Base-by-base conservation (phyloP, 2,329 filamentous ascomycete genomes). In the Aspergillus jensenii region DNA sequence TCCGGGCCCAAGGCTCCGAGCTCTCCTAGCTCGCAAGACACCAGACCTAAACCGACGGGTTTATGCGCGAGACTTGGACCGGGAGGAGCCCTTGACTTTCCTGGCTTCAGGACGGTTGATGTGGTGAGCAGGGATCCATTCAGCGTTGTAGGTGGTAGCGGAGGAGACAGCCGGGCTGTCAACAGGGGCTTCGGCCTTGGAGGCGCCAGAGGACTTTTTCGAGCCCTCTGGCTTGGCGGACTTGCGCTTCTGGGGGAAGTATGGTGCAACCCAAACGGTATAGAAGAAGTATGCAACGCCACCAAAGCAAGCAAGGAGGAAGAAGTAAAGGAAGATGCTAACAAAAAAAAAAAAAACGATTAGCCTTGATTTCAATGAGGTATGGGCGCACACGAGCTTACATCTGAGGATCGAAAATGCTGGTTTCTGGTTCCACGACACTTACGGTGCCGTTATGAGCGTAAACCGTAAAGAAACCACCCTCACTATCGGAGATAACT, bases 281-380 rank as follows among this genome's bases (percentile, higher is more conserved):
- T 99, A 99, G 80, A 97, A 91, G 78, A 96, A 96, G 86, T 93
- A 97, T 74, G 89, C 85, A 54, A 88, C 91, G 62, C 90, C 92
- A 64, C 79, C 86, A 74, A 96, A 96, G 62, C 83, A 85, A 61
- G 84, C 87, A 54, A 88, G 82, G 68, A 99, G 89, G 82, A 98
- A 88, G 74, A 96, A 83, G 82, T 98, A 98, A 62, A 99, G 87
- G 87, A 99, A 99, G 80, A 98, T 91, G 74, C 95, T 98, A 62
- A 15, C 37, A 23, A 3, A 14, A 44, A 23, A 4, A 14, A 43
- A 11, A 31, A n/a, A 43, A 11, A 31, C 14, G 2, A 45, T 59
- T 33, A 59, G 62, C 56, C 47, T 21, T 62, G 19, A 47, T 21
- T 41, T 15, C 5, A 1, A 17, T 5, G 31, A 56, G 50, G 55